Conservation (phyloP, 441 rosid species). For the Eruca vesicaria region DNA sequence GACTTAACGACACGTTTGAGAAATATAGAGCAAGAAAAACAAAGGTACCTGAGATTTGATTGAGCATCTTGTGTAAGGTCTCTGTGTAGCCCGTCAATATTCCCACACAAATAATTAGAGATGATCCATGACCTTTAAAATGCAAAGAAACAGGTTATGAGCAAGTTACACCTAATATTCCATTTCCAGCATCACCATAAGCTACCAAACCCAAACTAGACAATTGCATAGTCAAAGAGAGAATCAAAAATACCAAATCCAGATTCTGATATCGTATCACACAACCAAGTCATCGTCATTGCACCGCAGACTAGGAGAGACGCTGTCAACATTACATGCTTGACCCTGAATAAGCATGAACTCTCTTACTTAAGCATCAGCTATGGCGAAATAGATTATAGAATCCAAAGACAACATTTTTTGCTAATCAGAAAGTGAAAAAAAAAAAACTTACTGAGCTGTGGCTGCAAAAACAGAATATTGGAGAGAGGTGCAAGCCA, state of each 20-base stretch:
- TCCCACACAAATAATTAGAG: constrained; percentile 88
- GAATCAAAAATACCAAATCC: constrained; percentile 73
- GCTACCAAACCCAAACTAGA: neutral
- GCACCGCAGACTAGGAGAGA: constrained; percentile 85
- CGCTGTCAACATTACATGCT: constrained; percentile 82
- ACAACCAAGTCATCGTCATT: constrained; percentile 89
- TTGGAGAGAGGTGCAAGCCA: constrained; percentile 79
- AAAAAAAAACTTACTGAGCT: constrained; percentile 49
- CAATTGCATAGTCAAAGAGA: neutral
- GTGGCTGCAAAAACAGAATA: constrained; percentile 86
- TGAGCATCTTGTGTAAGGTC: constrained; percentile 85
- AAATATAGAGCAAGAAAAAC: constrained; percentile 3
- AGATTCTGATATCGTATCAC: constrained; percentile 90
- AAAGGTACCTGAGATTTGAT: constrained; percentile 73
- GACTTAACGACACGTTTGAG: neutral
- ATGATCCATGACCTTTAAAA: constrained; percentile 87
- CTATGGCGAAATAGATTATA: neutral
- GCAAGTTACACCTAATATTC: neutral
- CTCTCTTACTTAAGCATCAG: constrained; percentile 5
- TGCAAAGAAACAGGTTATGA: constrained; percentile 24
- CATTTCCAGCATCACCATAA: constrained; percentile 12
- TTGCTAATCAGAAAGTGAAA: constrained; percentile 1
- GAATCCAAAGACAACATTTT: neutral
- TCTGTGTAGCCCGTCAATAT: constrained; percentile 93
- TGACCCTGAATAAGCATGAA: constrained; percentile 52